Conservation (phyloP, 1,284 basidiomycete genomes). For the Malassezia obtusa region DNA sequence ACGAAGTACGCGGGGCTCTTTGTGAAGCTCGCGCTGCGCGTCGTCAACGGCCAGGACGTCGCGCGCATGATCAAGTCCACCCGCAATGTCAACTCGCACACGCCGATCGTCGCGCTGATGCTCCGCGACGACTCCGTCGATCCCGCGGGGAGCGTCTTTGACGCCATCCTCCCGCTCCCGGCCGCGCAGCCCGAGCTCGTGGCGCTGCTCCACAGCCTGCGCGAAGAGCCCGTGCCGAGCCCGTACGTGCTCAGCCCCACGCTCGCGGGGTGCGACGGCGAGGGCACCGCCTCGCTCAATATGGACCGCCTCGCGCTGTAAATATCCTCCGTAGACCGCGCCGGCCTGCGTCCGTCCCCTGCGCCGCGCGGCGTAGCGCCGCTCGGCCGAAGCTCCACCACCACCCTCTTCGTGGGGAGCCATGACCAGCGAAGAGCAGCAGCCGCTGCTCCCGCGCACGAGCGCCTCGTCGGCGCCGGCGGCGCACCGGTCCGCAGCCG, state of each 20-base stretch:
- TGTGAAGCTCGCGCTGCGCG: constrained; percentile 81
- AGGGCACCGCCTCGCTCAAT: not conserved
- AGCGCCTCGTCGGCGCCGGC: not conserved
- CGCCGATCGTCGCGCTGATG: constrained; percentile 76
- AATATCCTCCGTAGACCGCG: not conserved
- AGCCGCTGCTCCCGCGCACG: constrained; percentile 1
- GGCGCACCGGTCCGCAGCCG: not conserved
- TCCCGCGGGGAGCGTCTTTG: constrained; percentile 51
- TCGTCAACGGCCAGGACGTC: constrained; percentile 82
- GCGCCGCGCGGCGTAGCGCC: too few species aligned
- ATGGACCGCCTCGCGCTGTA: not conserved
- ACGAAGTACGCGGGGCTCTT: constrained; percentile 64
- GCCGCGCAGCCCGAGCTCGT: constrained; percentile 6
- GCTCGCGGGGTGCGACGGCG: not conserved
- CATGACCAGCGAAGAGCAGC: not conserved
- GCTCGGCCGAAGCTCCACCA: too few species aligned
- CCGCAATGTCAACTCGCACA: constrained; percentile 76
- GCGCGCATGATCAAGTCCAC: constrained; percentile 87
- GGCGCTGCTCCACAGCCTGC: constrained; percentile 47
- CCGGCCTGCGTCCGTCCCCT: not conserved
- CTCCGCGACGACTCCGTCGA: constrained; percentile 18
- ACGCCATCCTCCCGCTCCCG: constrained; percentile 28
- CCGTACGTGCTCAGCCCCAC: not conserved
- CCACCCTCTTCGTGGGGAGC: not conserved
- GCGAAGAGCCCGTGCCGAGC: not conserved